Conservation (phyloP, 139 green algal genomes). For the Chlorella sp. region DNA sequence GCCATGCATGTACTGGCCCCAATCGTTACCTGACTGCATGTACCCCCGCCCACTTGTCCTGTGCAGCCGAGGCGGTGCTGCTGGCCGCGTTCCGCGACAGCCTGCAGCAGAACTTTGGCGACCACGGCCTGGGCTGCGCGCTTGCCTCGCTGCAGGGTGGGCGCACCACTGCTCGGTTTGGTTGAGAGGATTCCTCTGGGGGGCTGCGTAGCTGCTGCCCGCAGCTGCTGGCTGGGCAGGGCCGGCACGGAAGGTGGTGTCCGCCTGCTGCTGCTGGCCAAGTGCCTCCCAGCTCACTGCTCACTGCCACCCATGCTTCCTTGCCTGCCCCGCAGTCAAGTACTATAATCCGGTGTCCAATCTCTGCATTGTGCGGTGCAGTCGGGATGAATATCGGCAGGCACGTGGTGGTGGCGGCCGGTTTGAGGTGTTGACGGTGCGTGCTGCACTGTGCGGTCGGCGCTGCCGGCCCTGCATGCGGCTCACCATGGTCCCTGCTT, state of each 20-base stretch:
- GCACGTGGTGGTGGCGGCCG: not conserved
- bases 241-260: not conserved
- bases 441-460: not conserved
- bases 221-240: not conserved
- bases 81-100: constrained; percentile 40
- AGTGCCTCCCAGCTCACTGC: not conserved
- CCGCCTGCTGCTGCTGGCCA: not conserved
- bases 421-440: not conserved
- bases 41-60: too few relatives aligned
- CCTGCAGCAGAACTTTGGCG: constrained; percentile 52
- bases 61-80: constrained; percentile 39
- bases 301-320: too few relatives aligned
- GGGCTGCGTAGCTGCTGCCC: not conserved
- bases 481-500: not conserved
- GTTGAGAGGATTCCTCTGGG: too few relatives aligned
- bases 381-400: constrained; percentile 46
- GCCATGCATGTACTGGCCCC: too few relatives aligned
- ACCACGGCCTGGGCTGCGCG: constrained; percentile 37
- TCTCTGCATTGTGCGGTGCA: constrained; percentile 46
- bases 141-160: constrained; percentile 43
- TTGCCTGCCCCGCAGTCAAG: constrained; percentile 45
- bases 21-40: too few relatives aligned
- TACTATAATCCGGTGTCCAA: constrained; percentile 51
- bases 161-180: too few relatives aligned
- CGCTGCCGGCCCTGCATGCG: not conserved